Conservation (phyloP, 2,329 filamentous ascomycete species). For the Venturia carpophila region DNA sequence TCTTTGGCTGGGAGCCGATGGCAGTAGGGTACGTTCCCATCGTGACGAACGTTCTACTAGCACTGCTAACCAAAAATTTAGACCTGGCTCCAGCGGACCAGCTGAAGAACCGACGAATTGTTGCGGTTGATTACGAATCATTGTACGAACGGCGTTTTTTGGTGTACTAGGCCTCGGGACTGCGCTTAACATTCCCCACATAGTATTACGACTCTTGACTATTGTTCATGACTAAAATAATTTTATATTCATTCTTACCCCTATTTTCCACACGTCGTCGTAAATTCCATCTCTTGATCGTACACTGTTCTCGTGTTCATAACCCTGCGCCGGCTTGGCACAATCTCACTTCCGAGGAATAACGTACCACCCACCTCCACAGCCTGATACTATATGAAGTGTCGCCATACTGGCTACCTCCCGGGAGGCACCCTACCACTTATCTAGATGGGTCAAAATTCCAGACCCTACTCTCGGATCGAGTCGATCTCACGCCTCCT, state of each 20-base stretch:
- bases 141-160: background rate
- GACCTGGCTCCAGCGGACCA: background rate
- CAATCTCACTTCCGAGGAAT: no score
- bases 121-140: slow-evolving; percentile 11
- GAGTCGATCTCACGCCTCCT: no score
- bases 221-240: background rate
- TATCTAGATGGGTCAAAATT: no score
- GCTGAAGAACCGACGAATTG: slow-evolving; percentile 18
- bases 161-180: background rate
- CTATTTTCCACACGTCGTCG: no score
- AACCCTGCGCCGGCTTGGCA: no score
- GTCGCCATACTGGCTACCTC: no score
- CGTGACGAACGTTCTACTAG: background rate
- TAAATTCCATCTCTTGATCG: no score
- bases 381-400: no score
- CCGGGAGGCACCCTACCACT: no score
- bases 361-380: no score
- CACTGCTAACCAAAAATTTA: background rate
- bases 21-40: slow-evolving; percentile 11
- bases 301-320: no score
- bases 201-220: background rate
- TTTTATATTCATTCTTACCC: background rate
- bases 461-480: no score
- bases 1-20: slow-evolving; percentile 60
- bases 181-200: slow-evolving; percentile 1